phyloP scores from a whole-genome alignment of 2,329 filamentous ascomycete species.

The Periconia sp. region DNA sequence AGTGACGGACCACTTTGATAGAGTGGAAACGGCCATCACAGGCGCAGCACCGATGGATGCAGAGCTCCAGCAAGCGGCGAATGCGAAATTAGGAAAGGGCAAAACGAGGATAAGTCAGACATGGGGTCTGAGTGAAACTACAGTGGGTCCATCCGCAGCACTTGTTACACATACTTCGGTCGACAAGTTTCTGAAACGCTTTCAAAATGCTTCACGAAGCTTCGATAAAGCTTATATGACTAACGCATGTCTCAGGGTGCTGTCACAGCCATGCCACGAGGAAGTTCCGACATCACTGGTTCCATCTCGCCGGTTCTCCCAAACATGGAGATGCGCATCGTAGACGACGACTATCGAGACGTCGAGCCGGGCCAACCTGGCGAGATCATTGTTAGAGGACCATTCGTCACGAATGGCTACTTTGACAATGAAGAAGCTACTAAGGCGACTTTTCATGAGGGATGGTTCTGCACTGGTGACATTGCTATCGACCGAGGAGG shows the following conservation, averaged over 20 bases:
- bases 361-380: conserved; percentile 63
- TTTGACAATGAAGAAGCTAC: conserved; percentile 73
- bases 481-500: conserved; percentile 75
- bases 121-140: conserved; percentile 64
- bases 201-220: conserved; percentile 1
- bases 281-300: conserved; percentile 17
- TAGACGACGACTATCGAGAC: conserved; percentile 46
- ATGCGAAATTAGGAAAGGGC: conserved; percentile 52
- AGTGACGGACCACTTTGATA: conserved; percentile 61
- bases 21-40: conserved; percentile 53
- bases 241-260: conserved; percentile 12
- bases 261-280: conserved; percentile 20
- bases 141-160: conserved; percentile 13
- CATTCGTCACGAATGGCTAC: conserved; percentile 78
- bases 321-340: conserved; percentile 22
- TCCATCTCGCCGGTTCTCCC: conserved; percentile 23
- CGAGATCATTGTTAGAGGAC: conserved; percentile 70
- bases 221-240: no score
- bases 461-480: conserved; percentile 87
- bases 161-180: neutral
- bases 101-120: conserved; percentile 55
- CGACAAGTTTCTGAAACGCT: neutral
- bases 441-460: conserved; percentile 70
- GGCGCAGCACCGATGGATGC: conserved; percentile 63
- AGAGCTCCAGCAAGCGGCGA: conserved; percentile 58